A percentile compares a stretch with the other conserved stretches of the same genome.
These are phyloP conservation scores for Polychaeton citri DNA, from an alignment of 2,329 filamentous ascomycete genomes.

Conservation along the genomic window DNA sequence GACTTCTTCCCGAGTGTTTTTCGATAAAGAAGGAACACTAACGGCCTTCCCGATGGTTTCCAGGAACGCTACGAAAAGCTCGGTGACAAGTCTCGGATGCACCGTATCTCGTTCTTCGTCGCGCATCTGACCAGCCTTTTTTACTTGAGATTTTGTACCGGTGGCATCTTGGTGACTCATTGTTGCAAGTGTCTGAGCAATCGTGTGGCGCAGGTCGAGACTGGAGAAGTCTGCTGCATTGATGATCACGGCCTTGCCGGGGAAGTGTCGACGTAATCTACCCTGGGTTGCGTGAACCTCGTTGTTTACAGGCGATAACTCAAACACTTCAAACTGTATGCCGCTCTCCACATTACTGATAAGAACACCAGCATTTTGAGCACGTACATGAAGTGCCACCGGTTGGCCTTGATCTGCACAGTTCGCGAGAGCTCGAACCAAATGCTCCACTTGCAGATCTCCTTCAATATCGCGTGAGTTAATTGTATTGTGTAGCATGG, in stretches of 20 bases:
- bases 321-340: slow-evolving; percentile 47
- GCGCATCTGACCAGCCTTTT: slow-evolving; percentile 38
- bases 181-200: slow-evolving; percentile 8
- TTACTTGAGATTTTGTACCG: slow-evolving; percentile 9
- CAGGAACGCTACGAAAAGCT: slow-evolving; percentile 48
- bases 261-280: slow-evolving; percentile 47
- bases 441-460: slow-evolving; percentile 16
- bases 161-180: slow-evolving; percentile 9
- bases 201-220: slow-evolving; percentile 5
- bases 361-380: slow-evolving; percentile 13
- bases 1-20: slow-evolving; percentile 36
- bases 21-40: slow-evolving; percentile 31
- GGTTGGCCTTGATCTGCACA: slow-evolving; percentile 1
- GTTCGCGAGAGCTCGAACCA: slow-evolving; percentile 3
- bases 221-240: slow-evolving; percentile 27
- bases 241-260: slow-evolving; percentile 38
- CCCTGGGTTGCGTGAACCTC: slow-evolving; percentile 38
- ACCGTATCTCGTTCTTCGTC: slow-evolving; percentile 46
- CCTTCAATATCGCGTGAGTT: slow-evolving; percentile 14
- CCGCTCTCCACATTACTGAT: slow-evolving; percentile 11
- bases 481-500: slow-evolving; percentile 15
- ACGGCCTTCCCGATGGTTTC: slow-evolving; percentile 37
- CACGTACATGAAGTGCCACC: slow-evolving; percentile 5
- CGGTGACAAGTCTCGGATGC: slow-evolving; percentile 44
- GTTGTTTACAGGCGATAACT: slow-evolving; percentile 42